Evolutionary conservation across 1,284 basidiomycete genomes (phyloP).

Genomic region (Bondarzewia mesenterica): DNA sequence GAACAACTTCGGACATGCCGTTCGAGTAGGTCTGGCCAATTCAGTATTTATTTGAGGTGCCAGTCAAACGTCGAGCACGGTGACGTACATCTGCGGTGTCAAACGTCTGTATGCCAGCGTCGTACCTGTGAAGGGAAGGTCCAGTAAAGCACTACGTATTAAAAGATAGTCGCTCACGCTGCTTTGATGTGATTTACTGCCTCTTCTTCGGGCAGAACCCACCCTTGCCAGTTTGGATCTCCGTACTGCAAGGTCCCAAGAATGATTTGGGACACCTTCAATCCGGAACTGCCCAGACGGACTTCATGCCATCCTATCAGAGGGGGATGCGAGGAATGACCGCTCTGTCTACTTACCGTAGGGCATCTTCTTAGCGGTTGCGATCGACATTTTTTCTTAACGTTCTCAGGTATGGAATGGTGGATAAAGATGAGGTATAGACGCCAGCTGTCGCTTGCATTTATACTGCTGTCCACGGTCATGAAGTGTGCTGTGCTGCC

Average conservation of each 20-base stretch:
- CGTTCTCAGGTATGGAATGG: no score
- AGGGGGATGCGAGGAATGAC: no score
- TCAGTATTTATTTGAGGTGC: slow-evolving; percentile 4
- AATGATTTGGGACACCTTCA: slow-evolving; percentile 33
- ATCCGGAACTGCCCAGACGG: slow-evolving; percentile 29
- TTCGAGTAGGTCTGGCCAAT: slow-evolving; percentile 25
- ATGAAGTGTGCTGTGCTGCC: no score
- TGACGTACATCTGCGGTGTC: slow-evolving; percentile 31
- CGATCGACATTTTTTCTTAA: background rate
- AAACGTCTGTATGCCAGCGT: slow-evolving; percentile 32
- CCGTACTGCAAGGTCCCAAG: slow-evolving; percentile 33
- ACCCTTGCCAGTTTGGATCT: slow-evolving; percentile 20
- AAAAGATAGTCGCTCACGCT: slow-evolving; percentile 19
- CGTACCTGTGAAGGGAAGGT: slow-evolving; percentile 17
- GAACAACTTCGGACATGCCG: slow-evolving; percentile 33
- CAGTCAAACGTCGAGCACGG: background rate
- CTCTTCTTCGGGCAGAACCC: slow-evolving; percentile 30
- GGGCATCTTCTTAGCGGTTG: slow-evolving; percentile 1
- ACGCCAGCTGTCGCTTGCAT: no score
- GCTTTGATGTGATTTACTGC: slow-evolving; percentile 27
- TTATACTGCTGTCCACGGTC: no score
- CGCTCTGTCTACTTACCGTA: background rate
- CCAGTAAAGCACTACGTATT: background rate
- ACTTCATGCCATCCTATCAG: slow-evolving; percentile 15
- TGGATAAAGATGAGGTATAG: no score